phyloP scores from a whole-genome alignment of 306 rosid species.

The Medicago ruthenica region DNA sequence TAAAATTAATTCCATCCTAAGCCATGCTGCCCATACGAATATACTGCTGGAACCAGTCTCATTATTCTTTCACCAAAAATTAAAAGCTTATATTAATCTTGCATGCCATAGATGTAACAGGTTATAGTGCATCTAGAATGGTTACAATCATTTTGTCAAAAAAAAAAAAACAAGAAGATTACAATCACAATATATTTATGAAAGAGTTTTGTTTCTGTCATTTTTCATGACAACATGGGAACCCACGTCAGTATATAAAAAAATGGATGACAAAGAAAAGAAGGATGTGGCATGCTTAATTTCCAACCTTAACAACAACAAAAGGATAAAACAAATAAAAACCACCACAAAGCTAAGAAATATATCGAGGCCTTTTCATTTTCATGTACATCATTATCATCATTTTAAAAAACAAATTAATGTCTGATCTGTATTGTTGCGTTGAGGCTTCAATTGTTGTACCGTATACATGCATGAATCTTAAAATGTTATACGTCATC shows the following conservation, averaged over 20 bases:
- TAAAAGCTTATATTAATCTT: neutral
- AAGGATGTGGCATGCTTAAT: slow-evolving; percentile 11
- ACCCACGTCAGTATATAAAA: slow-evolving; percentile 38
- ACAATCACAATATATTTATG: neutral
- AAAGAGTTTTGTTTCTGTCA: neutral
- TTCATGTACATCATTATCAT: slow-evolving; percentile 38
- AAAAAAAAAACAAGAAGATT: no score
- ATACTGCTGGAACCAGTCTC: neutral
- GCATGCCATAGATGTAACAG: slow-evolving; percentile 1
- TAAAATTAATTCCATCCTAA: neutral
- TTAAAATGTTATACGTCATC: slow-evolving; percentile 44
- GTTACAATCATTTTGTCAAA: neutral
- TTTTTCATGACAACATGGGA: slow-evolving; percentile 33
- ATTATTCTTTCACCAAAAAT: neutral
- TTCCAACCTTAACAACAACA: slow-evolving; percentile 48
- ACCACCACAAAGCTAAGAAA: slow-evolving; percentile 41
- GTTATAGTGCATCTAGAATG: slow-evolving; percentile 45
- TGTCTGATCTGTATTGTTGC: slow-evolving; percentile 27
- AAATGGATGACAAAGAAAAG: slow-evolving; percentile 3
- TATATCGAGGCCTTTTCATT: slow-evolving; percentile 39
- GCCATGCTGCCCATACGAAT: neutral
- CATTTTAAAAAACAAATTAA: neutral
- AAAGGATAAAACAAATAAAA: slow-evolving; percentile 30
- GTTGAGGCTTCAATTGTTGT: slow-evolving; percentile 37
- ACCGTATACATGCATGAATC: slow-evolving; percentile 44